phyloP scores from a whole-genome alignment of 2,329 filamentous ascomycete genomes.

The Blumeria hordei region DNA sequence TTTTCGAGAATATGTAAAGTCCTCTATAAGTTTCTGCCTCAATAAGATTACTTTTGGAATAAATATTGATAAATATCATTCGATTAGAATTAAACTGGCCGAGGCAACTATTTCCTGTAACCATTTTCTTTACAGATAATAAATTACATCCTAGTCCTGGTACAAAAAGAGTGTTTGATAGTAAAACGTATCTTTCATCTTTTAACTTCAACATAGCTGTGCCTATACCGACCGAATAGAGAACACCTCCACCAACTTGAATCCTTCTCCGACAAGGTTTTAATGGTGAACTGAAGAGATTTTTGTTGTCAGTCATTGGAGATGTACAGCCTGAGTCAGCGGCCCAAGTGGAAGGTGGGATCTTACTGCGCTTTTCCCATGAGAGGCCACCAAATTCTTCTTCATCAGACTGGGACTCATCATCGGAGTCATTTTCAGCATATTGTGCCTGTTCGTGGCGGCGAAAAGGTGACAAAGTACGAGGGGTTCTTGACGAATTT shows the following conservation, averaged over 20 bases:
- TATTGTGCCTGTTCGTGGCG: background rate
- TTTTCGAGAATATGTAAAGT: background rate
- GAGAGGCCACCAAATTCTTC: background rate
- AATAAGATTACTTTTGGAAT: background rate
- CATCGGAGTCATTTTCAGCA: background rate
- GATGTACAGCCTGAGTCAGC: background rate
- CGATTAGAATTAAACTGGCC: background rate
- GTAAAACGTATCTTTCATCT: background rate
- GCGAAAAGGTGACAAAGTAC: background rate
- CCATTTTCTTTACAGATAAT: slow-evolving; percentile 1
- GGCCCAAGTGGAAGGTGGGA: background rate
- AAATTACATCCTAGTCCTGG: background rate
- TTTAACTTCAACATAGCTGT: background rate
- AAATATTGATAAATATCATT: background rate
- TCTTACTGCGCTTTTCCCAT: background rate
- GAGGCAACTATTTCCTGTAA: background rate
- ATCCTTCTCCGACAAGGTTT: background rate
- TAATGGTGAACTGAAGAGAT: background rate
- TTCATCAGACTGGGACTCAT: no score
- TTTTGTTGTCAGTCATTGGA: background rate
- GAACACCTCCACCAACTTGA: background rate
- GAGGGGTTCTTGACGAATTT: no score
- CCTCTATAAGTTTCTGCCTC: background rate
- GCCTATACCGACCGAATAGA: background rate
- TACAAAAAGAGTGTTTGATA: slow-evolving; percentile 1